phyloP scores from a whole-genome alignment of 306 rosid genomes.

The Prunus davidiana region DNA sequence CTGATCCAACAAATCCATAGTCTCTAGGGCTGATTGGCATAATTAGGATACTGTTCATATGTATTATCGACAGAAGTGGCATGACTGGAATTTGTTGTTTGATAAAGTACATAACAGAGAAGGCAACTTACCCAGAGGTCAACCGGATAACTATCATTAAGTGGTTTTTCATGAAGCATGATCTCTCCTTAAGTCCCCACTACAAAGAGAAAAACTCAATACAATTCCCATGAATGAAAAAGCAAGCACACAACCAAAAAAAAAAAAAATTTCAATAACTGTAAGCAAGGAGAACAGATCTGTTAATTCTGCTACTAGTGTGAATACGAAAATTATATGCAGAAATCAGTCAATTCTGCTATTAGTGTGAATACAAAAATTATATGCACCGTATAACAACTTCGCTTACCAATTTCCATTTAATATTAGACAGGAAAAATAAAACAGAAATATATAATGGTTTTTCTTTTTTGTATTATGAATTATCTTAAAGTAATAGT shows the following conservation, averaged over 20 bases:
- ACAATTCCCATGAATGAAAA: constrained; percentile 3
- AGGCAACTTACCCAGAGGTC: constrained; percentile 65
- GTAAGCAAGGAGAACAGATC: too few relatives aligned
- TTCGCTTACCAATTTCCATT: too few relatives aligned
- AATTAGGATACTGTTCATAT: neutral
- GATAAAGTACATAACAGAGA: neutral
- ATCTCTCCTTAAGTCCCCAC: constrained; percentile 77
- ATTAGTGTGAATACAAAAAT: too few relatives aligned
- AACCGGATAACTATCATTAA: constrained; percentile 72
- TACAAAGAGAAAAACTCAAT: constrained; percentile 19
- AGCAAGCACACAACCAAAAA: neutral
- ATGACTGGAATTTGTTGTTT: neutral
- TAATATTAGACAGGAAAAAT: too few relatives aligned
- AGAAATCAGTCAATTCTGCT: too few relatives aligned
- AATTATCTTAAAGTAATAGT: too few relatives aligned
- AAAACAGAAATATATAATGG: too few relatives aligned
- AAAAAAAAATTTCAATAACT: neutral
- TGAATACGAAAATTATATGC: too few relatives aligned
- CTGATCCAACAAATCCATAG: neutral
- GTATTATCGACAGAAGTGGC: neutral
- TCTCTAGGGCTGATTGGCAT: neutral
- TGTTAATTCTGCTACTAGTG: too few relatives aligned
- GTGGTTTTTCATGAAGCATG: constrained; percentile 82
- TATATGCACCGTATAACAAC: too few relatives aligned
- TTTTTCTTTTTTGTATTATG: too few relatives aligned